Evolutionary conservation across 331 rosid genomes (phyloP).

Genomic region (Quercus lobata): DNA sequence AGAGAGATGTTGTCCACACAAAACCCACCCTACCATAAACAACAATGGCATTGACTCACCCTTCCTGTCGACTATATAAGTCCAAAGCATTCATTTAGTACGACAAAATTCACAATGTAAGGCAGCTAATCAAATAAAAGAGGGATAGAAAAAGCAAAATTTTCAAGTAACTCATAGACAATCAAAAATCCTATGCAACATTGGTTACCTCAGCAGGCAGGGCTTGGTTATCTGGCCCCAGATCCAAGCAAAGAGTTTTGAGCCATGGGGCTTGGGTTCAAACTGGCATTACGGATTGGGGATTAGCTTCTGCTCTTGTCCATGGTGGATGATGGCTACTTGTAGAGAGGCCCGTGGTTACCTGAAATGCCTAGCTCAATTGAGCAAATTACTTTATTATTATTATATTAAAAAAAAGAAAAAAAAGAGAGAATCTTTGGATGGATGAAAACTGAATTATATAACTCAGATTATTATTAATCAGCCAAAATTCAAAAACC

Average conservation of each 20-base stretch:
- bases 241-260: not conserved
- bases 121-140: not conserved
- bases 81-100: conserved; percentile 9
- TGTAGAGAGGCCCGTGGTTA: not conserved
- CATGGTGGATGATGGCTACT: not conserved
- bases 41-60: conserved; percentile 1
- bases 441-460: too few species aligned
- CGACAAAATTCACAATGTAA: not conserved
- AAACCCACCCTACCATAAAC: conserved; percentile 8
- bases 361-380: not conserved
- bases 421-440: too few species aligned
- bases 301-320: not conserved
- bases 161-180: too few species aligned
- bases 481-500: too few species aligned
- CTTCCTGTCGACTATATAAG: conserved; percentile 19
- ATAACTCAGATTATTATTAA: too few species aligned
- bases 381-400: too few species aligned
- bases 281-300: not conserved
- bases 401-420: too few species aligned
- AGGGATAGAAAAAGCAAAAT: too few species aligned
- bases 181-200: too few species aligned
- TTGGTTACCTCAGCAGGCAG: not conserved
- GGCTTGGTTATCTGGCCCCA: not conserved
- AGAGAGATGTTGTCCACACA: conserved; percentile 39
- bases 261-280: not conserved